Evolutionary conservation across 2,329 filamentous ascomycete species (phyloP).

Genomic region (Cordyceps cateniannulata): DNA sequence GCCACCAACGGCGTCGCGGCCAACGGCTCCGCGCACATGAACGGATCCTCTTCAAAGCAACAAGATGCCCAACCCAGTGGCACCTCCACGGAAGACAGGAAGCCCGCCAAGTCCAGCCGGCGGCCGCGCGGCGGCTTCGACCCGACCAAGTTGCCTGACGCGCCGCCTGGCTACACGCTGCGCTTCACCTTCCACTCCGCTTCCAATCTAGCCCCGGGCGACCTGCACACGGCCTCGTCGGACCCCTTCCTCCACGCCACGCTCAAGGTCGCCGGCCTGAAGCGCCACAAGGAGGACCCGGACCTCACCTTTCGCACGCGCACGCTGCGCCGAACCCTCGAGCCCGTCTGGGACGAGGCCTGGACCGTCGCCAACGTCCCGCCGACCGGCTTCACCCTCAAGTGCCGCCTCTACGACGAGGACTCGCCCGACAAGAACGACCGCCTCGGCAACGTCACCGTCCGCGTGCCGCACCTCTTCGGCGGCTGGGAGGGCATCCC

Average conservation of each 20-base stretch:
- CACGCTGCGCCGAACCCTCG: constrained; percentile 64
- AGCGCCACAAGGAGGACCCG: constrained; percentile 81
- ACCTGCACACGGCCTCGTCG: constrained; percentile 69
- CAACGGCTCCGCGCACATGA: not conserved
- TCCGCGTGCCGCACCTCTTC: constrained; percentile 53
- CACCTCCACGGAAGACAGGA: constrained; percentile 4
- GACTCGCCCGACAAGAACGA: constrained; percentile 83
- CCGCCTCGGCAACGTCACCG: constrained; percentile 76
- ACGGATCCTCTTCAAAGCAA: not conserved
- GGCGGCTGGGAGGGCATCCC: constrained; percentile 64
- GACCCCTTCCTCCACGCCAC: constrained; percentile 79
- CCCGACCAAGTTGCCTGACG: constrained; percentile 66
- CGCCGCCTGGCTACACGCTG: constrained; percentile 73
- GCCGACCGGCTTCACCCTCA: constrained; percentile 71
- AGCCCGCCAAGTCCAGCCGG: not conserved
- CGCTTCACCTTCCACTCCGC: constrained; percentile 80
- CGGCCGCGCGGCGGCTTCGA: constrained; percentile 72
- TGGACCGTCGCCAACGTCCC: constrained; percentile 90
- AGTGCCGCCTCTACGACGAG: constrained; percentile 84
- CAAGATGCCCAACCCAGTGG: not conserved
- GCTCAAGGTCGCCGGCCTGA: constrained; percentile 62
- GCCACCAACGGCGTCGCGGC: not conserved
- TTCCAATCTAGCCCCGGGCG: constrained; percentile 72
- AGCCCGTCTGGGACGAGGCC: constrained; percentile 75
- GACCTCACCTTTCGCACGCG: constrained; percentile 66